A percentile compares a stretch with the other conserved stretches of the same genome.
phyloP scores from a whole-genome alignment of 305 asterid genomes.

The Solanum aculeatissimum region DNA sequence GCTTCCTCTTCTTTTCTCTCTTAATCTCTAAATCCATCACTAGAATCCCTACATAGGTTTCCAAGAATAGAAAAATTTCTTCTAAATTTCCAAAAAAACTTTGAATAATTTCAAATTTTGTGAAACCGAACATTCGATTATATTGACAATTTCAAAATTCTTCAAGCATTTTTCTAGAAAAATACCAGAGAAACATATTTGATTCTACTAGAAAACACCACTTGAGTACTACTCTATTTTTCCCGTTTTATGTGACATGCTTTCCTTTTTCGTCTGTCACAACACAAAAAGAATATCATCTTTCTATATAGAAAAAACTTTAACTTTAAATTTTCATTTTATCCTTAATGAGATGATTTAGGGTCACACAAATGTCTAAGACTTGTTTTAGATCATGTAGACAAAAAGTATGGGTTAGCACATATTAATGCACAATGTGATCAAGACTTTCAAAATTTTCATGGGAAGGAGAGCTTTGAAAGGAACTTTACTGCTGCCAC shows the following conservation, averaged over 20 bases:
- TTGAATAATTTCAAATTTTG: neutral
- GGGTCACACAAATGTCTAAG: neutral
- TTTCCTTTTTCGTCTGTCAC: neutral
- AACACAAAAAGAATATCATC: neutral
- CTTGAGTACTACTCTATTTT: neutral
- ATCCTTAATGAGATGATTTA: neutral
- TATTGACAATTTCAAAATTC: neutral
- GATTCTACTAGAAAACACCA: neutral
- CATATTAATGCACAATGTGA: no score
- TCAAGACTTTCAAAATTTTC: neutral
- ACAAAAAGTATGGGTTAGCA: no score
- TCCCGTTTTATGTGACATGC: neutral
- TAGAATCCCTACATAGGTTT: neutral
- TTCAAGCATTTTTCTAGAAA: neutral
- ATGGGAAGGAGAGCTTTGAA: neutral
- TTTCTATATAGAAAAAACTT: neutral
- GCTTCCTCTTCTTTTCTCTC: no score
- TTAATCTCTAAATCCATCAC: no score
- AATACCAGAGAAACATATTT: neutral
- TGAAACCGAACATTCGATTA: no score
- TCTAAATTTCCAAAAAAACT: neutral
- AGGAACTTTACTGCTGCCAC: neutral
- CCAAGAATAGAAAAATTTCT: neutral
- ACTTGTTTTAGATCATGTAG: neutral
- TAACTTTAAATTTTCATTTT: neutral